Evolutionary conservation across 2,329 filamentous ascomycete genomes (phyloP).

Genomic region (Fusarium sp.): DNA sequence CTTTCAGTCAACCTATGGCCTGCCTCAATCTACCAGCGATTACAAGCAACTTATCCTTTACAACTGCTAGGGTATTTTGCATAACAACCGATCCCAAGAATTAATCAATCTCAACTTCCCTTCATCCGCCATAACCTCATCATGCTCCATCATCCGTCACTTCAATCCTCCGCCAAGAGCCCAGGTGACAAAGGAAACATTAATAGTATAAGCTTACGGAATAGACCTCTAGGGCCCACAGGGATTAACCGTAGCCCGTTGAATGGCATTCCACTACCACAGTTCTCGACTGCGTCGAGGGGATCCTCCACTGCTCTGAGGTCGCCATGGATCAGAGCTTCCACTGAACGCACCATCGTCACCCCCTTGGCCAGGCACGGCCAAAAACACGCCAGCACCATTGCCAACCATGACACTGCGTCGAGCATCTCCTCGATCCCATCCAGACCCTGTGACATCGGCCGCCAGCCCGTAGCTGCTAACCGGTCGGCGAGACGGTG

Average conservation of each 20-base stretch:
- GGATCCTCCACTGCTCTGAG: slow-evolving; percentile 54
- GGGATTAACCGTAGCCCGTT: neutral
- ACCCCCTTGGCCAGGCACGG: slow-evolving; percentile 53
- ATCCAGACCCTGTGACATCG: slow-evolving; percentile 59
- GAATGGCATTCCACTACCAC: slow-evolving; percentile 27
- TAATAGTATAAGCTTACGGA: neutral
- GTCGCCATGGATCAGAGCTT: slow-evolving; percentile 42
- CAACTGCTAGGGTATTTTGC: slow-evolving; percentile 37
- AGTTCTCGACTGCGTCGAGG: slow-evolving; percentile 37
- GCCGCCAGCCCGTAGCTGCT: slow-evolving; percentile 68
- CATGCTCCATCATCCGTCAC: neutral
- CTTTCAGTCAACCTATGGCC: slow-evolving; percentile 21
- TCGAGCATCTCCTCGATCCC: slow-evolving; percentile 62
- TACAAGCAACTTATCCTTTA: slow-evolving; percentile 25
- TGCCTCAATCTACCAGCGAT: slow-evolving; percentile 28
- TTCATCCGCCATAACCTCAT: slow-evolving; percentile 11
- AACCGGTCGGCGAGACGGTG: slow-evolving; percentile 53
- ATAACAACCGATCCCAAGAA: slow-evolving; percentile 26
- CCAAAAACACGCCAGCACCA: slow-evolving; percentile 61
- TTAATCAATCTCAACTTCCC: slow-evolving; percentile 12
- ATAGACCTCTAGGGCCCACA: neutral
- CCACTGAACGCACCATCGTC: slow-evolving; percentile 14
- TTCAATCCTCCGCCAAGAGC: slow-evolving; percentile 4
- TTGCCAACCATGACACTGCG: slow-evolving; percentile 64
- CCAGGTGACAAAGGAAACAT: slow-evolving; percentile 8